A percentile compares a stretch with the other conserved stretches of the same genome.
Conservation (phyloP, 2,329 filamentous ascomycete species). For the Ceratocystis cubensis region DNA sequence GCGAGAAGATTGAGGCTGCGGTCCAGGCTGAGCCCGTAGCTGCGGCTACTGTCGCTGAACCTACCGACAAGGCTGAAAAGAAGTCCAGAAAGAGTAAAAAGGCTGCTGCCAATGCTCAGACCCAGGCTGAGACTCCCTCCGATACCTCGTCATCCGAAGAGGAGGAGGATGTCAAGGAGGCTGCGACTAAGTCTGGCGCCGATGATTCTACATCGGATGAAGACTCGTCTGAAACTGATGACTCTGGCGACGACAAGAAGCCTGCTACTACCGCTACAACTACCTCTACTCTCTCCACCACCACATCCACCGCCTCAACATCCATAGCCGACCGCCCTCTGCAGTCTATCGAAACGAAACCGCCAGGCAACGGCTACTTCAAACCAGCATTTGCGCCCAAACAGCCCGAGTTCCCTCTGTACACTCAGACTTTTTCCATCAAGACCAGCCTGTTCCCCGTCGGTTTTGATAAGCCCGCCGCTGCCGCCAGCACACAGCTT, state of each 20-base stretch:
- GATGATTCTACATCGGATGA: slow-evolving; percentile 26
- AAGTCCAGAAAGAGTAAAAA: slow-evolving; percentile 25
- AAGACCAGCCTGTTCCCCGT: slow-evolving; percentile 63
- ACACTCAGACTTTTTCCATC: slow-evolving; percentile 65
- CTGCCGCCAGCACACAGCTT: slow-evolving; percentile 60
- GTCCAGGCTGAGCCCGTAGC: slow-evolving; percentile 17
- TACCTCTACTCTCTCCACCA: slow-evolving; percentile 20
- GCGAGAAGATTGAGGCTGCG: slow-evolving; percentile 17
- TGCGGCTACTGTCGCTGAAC: background rate
- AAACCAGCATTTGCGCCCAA: slow-evolving; percentile 30
- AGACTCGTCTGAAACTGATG: slow-evolving; percentile 23
- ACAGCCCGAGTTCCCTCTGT: slow-evolving; percentile 53
- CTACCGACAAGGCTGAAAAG: slow-evolving; percentile 11
- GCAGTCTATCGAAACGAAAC: slow-evolving; percentile 25
- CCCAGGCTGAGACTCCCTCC: slow-evolving; percentile 22
- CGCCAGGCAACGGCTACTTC: slow-evolving; percentile 29
- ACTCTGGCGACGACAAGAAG: slow-evolving; percentile 24
- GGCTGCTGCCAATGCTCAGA: slow-evolving; percentile 25
- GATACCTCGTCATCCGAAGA: slow-evolving; percentile 7
- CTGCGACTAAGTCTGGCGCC: slow-evolving; percentile 25
- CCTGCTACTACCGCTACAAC: slow-evolving; percentile 25
- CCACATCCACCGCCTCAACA: slow-evolving; percentile 26
- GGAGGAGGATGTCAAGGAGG: background rate
- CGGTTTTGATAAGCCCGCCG: slow-evolving; percentile 56
- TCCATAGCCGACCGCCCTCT: slow-evolving; percentile 27